Evolutionary conservation across 805 yeast species (phyloP), one percentile per base, ranked within the genome.

Genomic region (Nakazawaea anatomiae): DNA sequence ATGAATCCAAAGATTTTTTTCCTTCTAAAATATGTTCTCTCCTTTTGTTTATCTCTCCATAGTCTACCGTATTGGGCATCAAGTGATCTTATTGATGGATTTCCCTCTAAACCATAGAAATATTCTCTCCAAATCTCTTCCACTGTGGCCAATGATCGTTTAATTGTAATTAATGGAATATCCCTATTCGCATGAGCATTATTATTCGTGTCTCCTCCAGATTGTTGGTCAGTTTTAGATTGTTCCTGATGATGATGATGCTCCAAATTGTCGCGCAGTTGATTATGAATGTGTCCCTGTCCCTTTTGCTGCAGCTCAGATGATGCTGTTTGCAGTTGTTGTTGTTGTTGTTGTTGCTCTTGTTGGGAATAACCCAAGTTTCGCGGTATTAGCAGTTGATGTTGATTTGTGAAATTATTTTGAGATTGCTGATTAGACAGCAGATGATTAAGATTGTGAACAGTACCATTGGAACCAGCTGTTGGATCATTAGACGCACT

Each of bases 1-100:
- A 50, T 42, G 36, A 45, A 50, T 27, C 34, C 31, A 18, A 46
- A 68, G 38, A 69, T 66, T 51, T 64, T 66, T 55, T 66, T 67
- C 30, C 73, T 55, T 41, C 73, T 49, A 31, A 68, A 60, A 51
- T 67, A 69, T 1, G 73, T 69, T 34, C 73, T 55, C 52, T 64
- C 62, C 50, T 67, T 71, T 8, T 71, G 67, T 46, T 69, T 71
- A 54, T 67, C 66, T 51, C 73, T 60, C 73, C 73, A 69, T 52
- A 64, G 68, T 12, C 71, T 62, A 18, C 65, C 67, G 51, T 56
- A 69, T 52, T 64, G 62, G 10, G 48, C 48, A 48, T 69, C 73
- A 43, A 69, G 53, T 12, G 58, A 46, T 39, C 62, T 65, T 39
- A 69, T 59, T 6, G 73, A 69, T 0, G 72, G 72, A 49, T 67